Base-by-base conservation (phyloP, 768 basidiomycete genomes). In the Termitomyces sp. region DNA sequence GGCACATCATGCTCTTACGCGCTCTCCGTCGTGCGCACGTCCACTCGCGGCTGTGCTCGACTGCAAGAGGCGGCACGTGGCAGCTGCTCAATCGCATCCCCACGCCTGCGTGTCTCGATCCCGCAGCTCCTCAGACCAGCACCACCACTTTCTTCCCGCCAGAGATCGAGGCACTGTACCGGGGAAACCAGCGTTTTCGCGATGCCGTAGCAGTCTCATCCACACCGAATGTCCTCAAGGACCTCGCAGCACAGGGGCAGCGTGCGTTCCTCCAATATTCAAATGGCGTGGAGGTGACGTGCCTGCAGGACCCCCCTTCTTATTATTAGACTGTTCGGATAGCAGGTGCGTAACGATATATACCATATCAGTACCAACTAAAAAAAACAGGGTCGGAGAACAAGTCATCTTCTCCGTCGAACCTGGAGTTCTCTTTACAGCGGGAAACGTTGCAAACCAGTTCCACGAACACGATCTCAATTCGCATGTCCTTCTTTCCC, bases 371-470 rank as follows among this genome's bases (percentile, higher is more conserved):
- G 25, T 25, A 25, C 25, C 25, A 25, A 25, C 25, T 25, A 25
- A 25, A 25, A 2, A 20, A 31, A 38, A 17, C 17, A 68, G 67
- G 17, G 75, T 75, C 31, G 73, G 71, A 57, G 76, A 76, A 59
- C 72, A 74, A 31, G 74, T 72, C 12, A 69, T 79, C 34, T 79
- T 79, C 65, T 71, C 72, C 25, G 76, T 75, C 14, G 72, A 74
- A 40, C 76, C 75, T 2, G 77, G 77, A 12, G 76, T 72, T 2
- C 64, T 78, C 4, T 79, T 79, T 67, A 73, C 74, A 7, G 66
- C 74, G 36, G 72, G 76, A 4, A 79, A 78, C 61, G 76, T 78
- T 25, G 77, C 75, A 40, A 79, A 79, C 60, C 77, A 77, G 62
- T 78, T 73, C 65, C 72, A 73, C 49, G 65, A 67, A 17, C 70